Evolutionary conservation across 179 eudicot species (phyloP).

Genomic region (Heliamphora pulchella): DNA sequence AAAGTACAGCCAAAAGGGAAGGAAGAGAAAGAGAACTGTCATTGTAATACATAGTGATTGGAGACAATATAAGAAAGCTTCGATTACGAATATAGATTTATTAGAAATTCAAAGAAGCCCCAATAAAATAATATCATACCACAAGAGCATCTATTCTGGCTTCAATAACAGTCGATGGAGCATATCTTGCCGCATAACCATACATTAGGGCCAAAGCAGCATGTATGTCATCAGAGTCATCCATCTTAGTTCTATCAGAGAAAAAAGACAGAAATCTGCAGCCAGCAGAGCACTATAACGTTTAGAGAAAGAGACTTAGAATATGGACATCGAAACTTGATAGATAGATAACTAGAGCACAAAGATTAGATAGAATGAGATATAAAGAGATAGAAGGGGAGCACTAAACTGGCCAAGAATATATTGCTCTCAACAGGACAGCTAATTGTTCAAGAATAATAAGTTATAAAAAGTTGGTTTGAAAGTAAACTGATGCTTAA

Average conservation of each 20-base stretch:
- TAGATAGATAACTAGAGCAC: neutral
- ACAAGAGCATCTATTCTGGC: constrained; percentile 98
- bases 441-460: neutral
- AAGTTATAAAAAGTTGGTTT: neutral
- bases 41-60: too few species aligned
- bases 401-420: neutral
- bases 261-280: constrained; percentile 79
- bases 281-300: constrained; percentile 11
- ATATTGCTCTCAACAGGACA: neutral
- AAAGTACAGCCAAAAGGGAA: too few species aligned
- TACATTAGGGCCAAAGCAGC: constrained; percentile 98
- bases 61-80: too few species aligned
- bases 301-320: constrained; percentile 7
- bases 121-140: constrained; percentile 37
- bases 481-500: neutral
- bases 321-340: neutral
- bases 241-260: constrained; percentile 66
- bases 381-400: neutral
- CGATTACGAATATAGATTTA: too few species aligned
- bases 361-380: neutral
- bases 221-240: constrained; percentile 94
- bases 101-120: too few species aligned
- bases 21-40: too few species aligned
- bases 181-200: constrained; percentile 99
- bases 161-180: constrained; percentile 93